phyloP scores from a whole-genome alignment of 306 rosid genomes.

The Medicago truncatula region MtrunA17r5.0-ANR NC_053046.1:26584001-26584500 shows the following conservation, averaged over 20 bases:
- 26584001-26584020: constrained; percentile 54
- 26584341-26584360: no score
- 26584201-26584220: constrained; percentile 43
- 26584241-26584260: constrained; percentile 54
- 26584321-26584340: neutral
- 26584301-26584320: neutral
- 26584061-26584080: constrained; percentile 54
- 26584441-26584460: no score
- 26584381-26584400: no score
- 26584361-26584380: no score
- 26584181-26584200: constrained; percentile 61
- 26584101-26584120: constrained; percentile 53
- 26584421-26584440: no score
- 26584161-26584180: constrained; percentile 52
- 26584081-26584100: constrained; percentile 44
- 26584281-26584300: neutral
- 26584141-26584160: constrained; percentile 48
- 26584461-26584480: no score
- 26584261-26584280: constrained; percentile 57
- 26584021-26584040: constrained; percentile 52
- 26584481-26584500: no score
- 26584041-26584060: constrained; percentile 60
- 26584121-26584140: constrained; percentile 63
- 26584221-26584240: constrained; percentile 67
- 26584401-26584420: no score